Percentiles rank a stretch among this genome's conserved stretches.
phyloP scores from a whole-genome alignment of 371 early-diverging fungal species.

The Saksenaea oblongispora region DNA sequence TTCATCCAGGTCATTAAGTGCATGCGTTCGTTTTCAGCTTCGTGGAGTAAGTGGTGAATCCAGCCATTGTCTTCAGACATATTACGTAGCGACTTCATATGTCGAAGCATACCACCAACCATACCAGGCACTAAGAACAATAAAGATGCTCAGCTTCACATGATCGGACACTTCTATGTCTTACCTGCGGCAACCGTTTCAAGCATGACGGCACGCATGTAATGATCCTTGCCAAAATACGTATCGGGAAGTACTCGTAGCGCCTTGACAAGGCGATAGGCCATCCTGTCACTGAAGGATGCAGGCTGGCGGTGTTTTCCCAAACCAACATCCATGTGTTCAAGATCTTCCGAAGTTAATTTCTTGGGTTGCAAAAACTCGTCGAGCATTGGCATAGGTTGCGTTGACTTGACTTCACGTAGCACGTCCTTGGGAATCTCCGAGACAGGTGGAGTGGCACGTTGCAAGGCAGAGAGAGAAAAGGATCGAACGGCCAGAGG shows the following conservation, averaged over 20 bases:
- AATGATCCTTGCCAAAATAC: slow-evolving; percentile 79
- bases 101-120: slow-evolving; percentile 88
- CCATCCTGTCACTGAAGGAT: slow-evolving; percentile 64
- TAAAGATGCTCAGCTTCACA: background rate
- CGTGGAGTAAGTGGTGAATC: slow-evolving; percentile 84
- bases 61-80: slow-evolving; percentile 87
- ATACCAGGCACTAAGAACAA: slow-evolving; percentile 77
- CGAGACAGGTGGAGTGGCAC: background rate
- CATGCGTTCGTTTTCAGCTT: slow-evolving; percentile 86
- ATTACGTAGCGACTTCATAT: slow-evolving; percentile 81
- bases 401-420: slow-evolving; percentile 39
- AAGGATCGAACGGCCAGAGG: background rate
- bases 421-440: slow-evolving; percentile 39
- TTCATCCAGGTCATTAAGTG: slow-evolving; percentile 91
- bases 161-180: background rate
- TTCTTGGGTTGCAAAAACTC: slow-evolving; percentile 58
- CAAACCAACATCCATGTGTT: slow-evolving; percentile 63
- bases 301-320: slow-evolving; percentile 66
- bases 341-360: slow-evolving; percentile 60
- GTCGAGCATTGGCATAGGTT: slow-evolving; percentile 71
- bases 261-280: slow-evolving; percentile 67
- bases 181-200: slow-evolving; percentile 80
- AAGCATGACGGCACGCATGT: slow-evolving; percentile 84
- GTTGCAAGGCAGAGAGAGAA: background rate
- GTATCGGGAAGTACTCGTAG: slow-evolving; percentile 74